Conservation (phyloP, 2,329 filamentous ascomycete genomes). For the Penicillium sp. region DNA sequence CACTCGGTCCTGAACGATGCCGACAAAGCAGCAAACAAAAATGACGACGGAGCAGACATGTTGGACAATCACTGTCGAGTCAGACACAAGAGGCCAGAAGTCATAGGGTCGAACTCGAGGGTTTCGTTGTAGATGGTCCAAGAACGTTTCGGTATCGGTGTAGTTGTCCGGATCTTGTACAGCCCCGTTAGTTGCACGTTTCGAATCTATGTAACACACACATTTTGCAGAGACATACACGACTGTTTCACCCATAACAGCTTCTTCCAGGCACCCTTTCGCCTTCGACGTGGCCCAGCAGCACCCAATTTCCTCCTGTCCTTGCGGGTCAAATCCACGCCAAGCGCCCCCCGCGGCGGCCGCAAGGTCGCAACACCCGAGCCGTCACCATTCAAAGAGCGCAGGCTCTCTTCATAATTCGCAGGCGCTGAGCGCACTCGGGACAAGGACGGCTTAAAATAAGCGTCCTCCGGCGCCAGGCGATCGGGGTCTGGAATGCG, state of each 20-base stretch:
- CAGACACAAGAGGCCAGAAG: constrained; percentile 94
- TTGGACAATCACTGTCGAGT: constrained; percentile 95
- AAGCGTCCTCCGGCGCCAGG: constrained; percentile 83
- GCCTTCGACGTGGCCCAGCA: constrained; percentile 67
- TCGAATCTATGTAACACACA: neutral
- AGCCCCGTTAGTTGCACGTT: constrained; percentile 5
- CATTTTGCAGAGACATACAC: constrained; percentile 59
- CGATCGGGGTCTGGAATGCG: constrained; percentile 64
- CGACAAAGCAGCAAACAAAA: constrained; percentile 91
- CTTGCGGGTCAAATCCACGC: constrained; percentile 40
- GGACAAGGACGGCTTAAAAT: constrained; percentile 65
- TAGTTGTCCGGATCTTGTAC: constrained; percentile 91
- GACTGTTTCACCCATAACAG: constrained; percentile 97
- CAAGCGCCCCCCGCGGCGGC: constrained; percentile 45
- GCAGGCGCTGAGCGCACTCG: constrained; percentile 50
- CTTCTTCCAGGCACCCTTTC: constrained; percentile 87
- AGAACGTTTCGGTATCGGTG: constrained; percentile 93
- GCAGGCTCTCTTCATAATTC: constrained; percentile 43
- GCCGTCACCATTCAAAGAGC: constrained; percentile 44
- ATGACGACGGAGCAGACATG: constrained; percentile 94
- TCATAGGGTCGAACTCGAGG: constrained; percentile 92
- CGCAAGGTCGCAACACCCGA: constrained; percentile 50
- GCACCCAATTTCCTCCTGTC: constrained; percentile 57
- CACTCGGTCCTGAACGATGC: constrained; percentile 84
- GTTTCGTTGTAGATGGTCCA: constrained; percentile 93